Evolutionary conservation across 2,329 filamentous ascomycete species (phyloP).

Genomic region (Moelleriella libera): DNA sequence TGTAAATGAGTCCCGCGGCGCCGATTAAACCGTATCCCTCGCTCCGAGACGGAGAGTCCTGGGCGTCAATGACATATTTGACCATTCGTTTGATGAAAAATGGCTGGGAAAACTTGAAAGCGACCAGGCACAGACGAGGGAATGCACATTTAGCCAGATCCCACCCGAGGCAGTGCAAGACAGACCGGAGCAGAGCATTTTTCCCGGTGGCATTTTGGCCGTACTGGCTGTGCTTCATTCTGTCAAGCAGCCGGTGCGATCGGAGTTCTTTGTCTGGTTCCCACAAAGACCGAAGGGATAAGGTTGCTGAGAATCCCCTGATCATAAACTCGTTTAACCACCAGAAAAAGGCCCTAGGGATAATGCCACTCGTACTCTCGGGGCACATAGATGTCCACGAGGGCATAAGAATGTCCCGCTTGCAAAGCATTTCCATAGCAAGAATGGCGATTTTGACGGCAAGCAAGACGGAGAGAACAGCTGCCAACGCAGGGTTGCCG

Average conservation of each 20-base stretch:
- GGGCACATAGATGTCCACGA: neutral
- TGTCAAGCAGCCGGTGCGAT: neutral
- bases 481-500: neutral
- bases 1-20: neutral
- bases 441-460: slow-evolving; percentile 9
- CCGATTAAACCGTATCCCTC: neutral
- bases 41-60: neutral
- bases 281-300: neutral
- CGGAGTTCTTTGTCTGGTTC: neutral
- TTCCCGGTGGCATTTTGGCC: no score
- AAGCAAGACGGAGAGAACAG: neutral
- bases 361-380: neutral
- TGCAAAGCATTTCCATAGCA: slow-evolving; percentile 8
- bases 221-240: neutral
- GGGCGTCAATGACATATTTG: neutral
- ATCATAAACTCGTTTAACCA: neutral
- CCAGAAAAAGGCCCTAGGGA: neutral
- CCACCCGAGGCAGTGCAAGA: no score
- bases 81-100: neutral
- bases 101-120: neutral
- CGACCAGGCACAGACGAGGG: neutral
- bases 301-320: neutral
- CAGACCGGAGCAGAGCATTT: no score
- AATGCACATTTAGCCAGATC: no score
- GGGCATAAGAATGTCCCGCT: slow-evolving; percentile 10